Conservation (phyloP, 2,329 filamentous ascomycete genomes). For the Teratosphaeria viscida region DNA sequence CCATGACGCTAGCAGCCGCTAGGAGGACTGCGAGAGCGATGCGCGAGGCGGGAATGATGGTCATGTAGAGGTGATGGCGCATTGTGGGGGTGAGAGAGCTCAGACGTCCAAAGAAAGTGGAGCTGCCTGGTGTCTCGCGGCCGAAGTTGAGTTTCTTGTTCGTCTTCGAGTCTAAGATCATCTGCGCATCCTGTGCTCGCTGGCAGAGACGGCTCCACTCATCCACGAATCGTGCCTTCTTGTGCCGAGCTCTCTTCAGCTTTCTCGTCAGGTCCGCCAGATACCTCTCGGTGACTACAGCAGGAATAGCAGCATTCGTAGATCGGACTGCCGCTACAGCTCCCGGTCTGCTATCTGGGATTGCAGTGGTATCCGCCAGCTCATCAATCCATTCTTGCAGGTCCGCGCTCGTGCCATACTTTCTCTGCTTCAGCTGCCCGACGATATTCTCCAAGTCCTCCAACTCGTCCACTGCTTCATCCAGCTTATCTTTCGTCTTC, state of each 20-base stretch:
- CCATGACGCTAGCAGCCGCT: slow-evolving; percentile 63
- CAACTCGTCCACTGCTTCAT: slow-evolving; percentile 68
- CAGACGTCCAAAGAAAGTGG: slow-evolving; percentile 39
- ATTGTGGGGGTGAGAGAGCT: slow-evolving; percentile 68
- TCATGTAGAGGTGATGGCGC: slow-evolving; percentile 66
- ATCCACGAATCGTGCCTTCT: slow-evolving; percentile 68
- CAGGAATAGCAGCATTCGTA: slow-evolving; percentile 39
- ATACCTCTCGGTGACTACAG: slow-evolving; percentile 85
- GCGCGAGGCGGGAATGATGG: slow-evolving; percentile 59
- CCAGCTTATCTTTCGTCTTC: slow-evolving; percentile 73
- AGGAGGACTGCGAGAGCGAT: slow-evolving; percentile 57
- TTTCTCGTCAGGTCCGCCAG: slow-evolving; percentile 80
- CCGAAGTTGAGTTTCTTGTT: slow-evolving; percentile 74
- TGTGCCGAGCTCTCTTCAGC: slow-evolving; percentile 70
- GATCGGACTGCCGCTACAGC: slow-evolving; percentile 27
- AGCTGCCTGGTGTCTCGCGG: slow-evolving; percentile 40
- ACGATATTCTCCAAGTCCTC: slow-evolving; percentile 77
- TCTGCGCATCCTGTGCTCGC: slow-evolving; percentile 64
- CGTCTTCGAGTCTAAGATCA: slow-evolving; percentile 70
- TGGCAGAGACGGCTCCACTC: slow-evolving; percentile 76
- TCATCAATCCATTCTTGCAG: slow-evolving; percentile 97
- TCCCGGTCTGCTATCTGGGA: slow-evolving; percentile 49
- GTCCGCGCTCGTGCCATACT: slow-evolving; percentile 62
- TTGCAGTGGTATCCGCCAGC: slow-evolving; percentile 62
- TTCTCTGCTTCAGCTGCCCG: slow-evolving; percentile 65